Evolutionary conservation across 2,329 filamentous ascomycete species (phyloP).

Genomic region (Byssochlamys sp.): DNA sequence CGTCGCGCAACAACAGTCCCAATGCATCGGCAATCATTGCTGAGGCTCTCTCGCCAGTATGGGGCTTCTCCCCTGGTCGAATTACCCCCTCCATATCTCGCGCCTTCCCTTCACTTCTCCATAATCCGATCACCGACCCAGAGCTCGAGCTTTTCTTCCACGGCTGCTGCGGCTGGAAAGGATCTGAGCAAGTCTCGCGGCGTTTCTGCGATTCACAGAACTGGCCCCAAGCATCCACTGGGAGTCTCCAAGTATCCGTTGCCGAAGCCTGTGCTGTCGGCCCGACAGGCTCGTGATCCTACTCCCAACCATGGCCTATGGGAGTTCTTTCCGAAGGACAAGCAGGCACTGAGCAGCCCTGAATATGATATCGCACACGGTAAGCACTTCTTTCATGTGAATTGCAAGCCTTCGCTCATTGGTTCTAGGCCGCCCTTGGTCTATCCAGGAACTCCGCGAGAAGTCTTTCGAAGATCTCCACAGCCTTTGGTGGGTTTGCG

Average conservation of each 20-base stretch:
- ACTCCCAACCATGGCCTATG: slow-evolving; percentile 78
- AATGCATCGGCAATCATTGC: slow-evolving; percentile 30
- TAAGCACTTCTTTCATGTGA: slow-evolving; percentile 22
- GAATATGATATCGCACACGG: slow-evolving; percentile 62
- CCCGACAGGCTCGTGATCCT: slow-evolving; percentile 36
- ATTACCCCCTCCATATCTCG: slow-evolving; percentile 36
- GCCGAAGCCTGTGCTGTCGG: slow-evolving; percentile 59
- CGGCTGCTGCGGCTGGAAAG: slow-evolving; percentile 38
- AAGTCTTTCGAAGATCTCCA: slow-evolving; percentile 95
- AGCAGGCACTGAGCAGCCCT: slow-evolving; percentile 61
- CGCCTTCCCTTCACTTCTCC: slow-evolving; percentile 32
- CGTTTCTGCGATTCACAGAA: slow-evolving; percentile 68
- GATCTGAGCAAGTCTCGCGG: slow-evolving; percentile 75
- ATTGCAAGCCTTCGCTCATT: slow-evolving; percentile 7
- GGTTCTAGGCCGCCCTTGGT: slow-evolving; percentile 63
- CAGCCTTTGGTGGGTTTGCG: slow-evolving; percentile 85
- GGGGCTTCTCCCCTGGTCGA: slow-evolving; percentile 26
- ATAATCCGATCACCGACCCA: slow-evolving; percentile 21
- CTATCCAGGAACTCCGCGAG: slow-evolving; percentile 68
- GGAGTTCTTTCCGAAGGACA: slow-evolving; percentile 73
- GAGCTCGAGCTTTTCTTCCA: slow-evolving; percentile 43
- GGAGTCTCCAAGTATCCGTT: slow-evolving; percentile 63
- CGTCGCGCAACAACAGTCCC: slow-evolving; percentile 6
- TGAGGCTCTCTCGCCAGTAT: slow-evolving; percentile 24
- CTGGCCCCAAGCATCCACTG: slow-evolving; percentile 64